Percentiles rank a stretch among this genome's conserved stretches.
Evolutionary conservation across 2,329 filamentous ascomycete species (phyloP).

Genomic region (Drechmeria coniospora): DNA sequence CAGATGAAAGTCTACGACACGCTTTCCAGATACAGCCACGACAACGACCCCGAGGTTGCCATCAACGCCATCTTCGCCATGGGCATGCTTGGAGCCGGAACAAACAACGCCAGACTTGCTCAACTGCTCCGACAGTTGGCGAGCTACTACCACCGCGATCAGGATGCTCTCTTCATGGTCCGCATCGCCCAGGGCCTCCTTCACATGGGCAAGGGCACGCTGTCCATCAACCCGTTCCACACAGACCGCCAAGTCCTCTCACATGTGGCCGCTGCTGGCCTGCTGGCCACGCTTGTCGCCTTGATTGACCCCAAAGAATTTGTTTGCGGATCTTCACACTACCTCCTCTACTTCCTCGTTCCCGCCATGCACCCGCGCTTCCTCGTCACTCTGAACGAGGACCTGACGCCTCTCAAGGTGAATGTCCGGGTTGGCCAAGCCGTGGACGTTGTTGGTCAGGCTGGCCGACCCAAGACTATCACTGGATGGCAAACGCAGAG

Average conservation of each 20-base stretch:
- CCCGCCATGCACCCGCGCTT: conserved; percentile 95
- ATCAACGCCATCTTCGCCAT: conserved; percentile 99
- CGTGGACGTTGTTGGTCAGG: conserved; percentile 94
- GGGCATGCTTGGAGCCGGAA: conserved; percentile 91
- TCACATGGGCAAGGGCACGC: conserved; percentile 98
- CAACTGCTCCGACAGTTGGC: conserved; percentile 89
- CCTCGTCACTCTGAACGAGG: conserved; percentile 88
- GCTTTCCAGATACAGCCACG: conserved; percentile 90
- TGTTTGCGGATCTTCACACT: conserved; percentile 55
- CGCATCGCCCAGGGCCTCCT: conserved; percentile 92
- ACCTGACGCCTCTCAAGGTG: conserved; percentile 83
- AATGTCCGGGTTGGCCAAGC: conserved; percentile 96
- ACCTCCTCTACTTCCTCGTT: conserved; percentile 92
- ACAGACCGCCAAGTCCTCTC: conserved; percentile 94
- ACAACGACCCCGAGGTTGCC: conserved; percentile 95
- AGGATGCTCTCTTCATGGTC: conserved; percentile 97
- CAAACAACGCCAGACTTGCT: conserved; percentile 92
- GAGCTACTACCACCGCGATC: conserved; percentile 94
- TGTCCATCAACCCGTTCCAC: conserved; percentile 97
- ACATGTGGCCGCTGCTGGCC: conserved; percentile 72
- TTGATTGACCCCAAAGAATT: conserved; percentile 93
- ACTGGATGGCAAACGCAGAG: conserved; percentile 99
- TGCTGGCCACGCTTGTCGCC: conserved; percentile 79
- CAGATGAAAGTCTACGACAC: conserved; percentile 99
- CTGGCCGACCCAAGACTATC: conserved; percentile 94